These are phyloP conservation scores for Helotiales sp. DNA, from an alignment of 2,329 filamentous ascomycete genomes.

Conservation along the genomic window DNA sequence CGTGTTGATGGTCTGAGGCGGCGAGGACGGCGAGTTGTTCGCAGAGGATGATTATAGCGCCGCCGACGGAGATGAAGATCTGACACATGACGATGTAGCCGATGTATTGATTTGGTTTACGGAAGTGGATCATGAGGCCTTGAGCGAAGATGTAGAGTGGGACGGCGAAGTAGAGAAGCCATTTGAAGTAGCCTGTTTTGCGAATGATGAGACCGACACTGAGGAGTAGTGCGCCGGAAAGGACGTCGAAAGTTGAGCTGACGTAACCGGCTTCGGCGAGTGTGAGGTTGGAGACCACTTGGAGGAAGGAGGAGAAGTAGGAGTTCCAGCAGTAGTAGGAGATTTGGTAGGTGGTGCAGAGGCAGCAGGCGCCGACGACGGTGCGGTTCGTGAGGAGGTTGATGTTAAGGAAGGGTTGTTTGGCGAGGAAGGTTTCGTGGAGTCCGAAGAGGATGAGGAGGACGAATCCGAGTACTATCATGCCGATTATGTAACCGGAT, in stretches of 20 bases:
- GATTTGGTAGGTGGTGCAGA: slow-evolving; percentile 42
- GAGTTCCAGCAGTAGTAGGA: slow-evolving; percentile 58
- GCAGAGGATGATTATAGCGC: slow-evolving; percentile 60
- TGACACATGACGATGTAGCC: slow-evolving; percentile 63
- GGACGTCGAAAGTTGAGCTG: slow-evolving; percentile 53
- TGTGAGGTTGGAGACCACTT: slow-evolving; percentile 54
- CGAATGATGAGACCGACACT: slow-evolving; percentile 54
- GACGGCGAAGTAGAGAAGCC: slow-evolving; percentile 22
- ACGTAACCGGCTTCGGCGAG: slow-evolving; percentile 38
- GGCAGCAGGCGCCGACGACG: slow-evolving; percentile 43
- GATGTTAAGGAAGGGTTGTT: slow-evolving; percentile 30
- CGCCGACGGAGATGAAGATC: slow-evolving; percentile 61
- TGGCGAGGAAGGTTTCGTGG: slow-evolving; percentile 47
- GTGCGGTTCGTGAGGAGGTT: slow-evolving; percentile 36
- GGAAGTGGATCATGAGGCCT: slow-evolving; percentile 62
- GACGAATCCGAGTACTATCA: slow-evolving; percentile 35
- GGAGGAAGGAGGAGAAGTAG: slow-evolving; percentile 62
- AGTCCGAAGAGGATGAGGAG: slow-evolving; percentile 30
- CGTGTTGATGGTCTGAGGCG: slow-evolving; percentile 60
- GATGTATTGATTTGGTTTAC: slow-evolving; percentile 55
- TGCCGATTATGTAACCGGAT: slow-evolving; percentile 30
- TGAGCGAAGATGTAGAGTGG: slow-evolving; percentile 12
- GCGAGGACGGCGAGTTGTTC: slow-evolving; percentile 65
- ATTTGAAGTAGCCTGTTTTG: slow-evolving; percentile 36
- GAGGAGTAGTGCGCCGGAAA: slow-evolving; percentile 59